These are phyloP conservation scores for Plasmopara muralis DNA, from an alignment of 352 stramenopile genomes.

Conservation along the genomic window DNA sequence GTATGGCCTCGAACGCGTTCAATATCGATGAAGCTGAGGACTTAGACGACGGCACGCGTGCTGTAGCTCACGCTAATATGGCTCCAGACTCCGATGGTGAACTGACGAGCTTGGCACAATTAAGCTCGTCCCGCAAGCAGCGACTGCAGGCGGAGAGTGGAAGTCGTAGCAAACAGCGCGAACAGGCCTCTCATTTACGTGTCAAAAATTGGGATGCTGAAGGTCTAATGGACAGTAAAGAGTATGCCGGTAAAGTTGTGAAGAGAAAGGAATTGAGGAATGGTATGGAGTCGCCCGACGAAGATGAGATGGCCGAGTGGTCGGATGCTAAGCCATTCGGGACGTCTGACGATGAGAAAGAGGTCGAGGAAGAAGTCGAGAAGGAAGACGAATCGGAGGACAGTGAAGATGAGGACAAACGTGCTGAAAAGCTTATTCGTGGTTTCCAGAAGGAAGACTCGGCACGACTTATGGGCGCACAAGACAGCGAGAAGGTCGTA, in stretches of 20 bases:
- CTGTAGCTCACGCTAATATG: conserved; percentile 29
- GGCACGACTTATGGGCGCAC: conserved; percentile 59
- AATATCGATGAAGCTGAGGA: conserved; percentile 77
- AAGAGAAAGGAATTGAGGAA: conserved; percentile 52
- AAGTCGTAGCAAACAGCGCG: conserved; percentile 27
- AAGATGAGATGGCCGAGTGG: conserved; percentile 71
- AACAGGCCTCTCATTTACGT: conserved; percentile 57
- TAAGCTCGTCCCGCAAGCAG: conserved; percentile 51
- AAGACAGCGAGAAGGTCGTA: conserved; percentile 69
- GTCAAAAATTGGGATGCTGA: conserved; percentile 70
- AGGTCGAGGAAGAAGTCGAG: conserved; percentile 29
- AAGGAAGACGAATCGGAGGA: conserved; percentile 28
- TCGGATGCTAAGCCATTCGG: conserved; percentile 80
- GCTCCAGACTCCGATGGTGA: conserved; percentile 12
- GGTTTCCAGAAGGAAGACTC: conserved; percentile 75
- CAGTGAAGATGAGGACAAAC: conserved; percentile 42
- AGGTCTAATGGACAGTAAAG: conserved; percentile 34
- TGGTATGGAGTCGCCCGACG: conserved; percentile 50
- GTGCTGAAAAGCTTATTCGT: conserved; percentile 71
- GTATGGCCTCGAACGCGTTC: conserved; percentile 55
- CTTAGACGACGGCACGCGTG: conserved; percentile 73
- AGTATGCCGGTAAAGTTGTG: conserved; percentile 76
- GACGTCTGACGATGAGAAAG: conserved; percentile 48
- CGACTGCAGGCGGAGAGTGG: conserved; percentile 30
- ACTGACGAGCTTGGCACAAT: conserved; percentile 23